These are phyloP conservation scores for Erodium texanum DNA, from an alignment of 441 rosid genomes.

Conservation along the genomic window DNA sequence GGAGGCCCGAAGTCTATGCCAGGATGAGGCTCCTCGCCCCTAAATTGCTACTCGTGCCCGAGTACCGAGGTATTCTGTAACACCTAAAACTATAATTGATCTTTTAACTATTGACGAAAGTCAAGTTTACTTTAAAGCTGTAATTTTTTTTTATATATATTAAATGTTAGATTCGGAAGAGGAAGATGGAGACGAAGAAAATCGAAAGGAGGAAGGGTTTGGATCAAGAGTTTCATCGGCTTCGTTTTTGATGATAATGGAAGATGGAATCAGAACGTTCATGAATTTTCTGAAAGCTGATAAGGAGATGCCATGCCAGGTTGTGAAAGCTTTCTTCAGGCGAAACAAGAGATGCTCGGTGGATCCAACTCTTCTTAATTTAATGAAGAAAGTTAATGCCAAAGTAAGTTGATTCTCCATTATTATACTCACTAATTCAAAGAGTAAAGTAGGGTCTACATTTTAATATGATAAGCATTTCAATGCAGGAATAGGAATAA, in stretches of 20 bases:
- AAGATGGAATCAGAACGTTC: constrained; percentile 82
- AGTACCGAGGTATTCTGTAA: constrained; percentile 91
- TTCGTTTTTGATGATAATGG: constrained; percentile 82
- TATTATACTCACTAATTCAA: too few species aligned
- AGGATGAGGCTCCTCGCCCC: constrained; percentile 88
- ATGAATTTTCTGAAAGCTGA: constrained; percentile 89
- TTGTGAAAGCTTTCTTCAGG: constrained; percentile 54
- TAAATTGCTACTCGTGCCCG: constrained; percentile 81
- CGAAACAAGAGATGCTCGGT: constrained; percentile 51
- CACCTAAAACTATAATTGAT: neutral
- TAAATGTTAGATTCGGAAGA: constrained; percentile 28
- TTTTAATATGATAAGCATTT: too few species aligned
- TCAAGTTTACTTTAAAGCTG: too few species aligned
- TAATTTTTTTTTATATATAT: neutral
- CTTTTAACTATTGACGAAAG: too few species aligned
- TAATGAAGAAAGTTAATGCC: constrained; percentile 69
- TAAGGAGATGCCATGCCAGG: constrained; percentile 61
- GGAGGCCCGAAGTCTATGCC: constrained; percentile 84
- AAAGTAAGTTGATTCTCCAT: constrained; percentile 40
- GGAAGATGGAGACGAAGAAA: constrained; percentile 41
- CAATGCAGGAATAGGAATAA: too few species aligned
- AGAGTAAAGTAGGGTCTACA: neutral
- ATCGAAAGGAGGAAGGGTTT: constrained; percentile 48
- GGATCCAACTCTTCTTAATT: constrained; percentile 69
- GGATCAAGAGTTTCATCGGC: constrained; percentile 63